A percentile compares a stretch with the other conserved stretches of the same genome.
These are phyloP conservation scores for Colletotrichum sp. DNA, from an alignment of 2,329 filamentous ascomycete genomes.

Conservation along the genomic window DNA sequence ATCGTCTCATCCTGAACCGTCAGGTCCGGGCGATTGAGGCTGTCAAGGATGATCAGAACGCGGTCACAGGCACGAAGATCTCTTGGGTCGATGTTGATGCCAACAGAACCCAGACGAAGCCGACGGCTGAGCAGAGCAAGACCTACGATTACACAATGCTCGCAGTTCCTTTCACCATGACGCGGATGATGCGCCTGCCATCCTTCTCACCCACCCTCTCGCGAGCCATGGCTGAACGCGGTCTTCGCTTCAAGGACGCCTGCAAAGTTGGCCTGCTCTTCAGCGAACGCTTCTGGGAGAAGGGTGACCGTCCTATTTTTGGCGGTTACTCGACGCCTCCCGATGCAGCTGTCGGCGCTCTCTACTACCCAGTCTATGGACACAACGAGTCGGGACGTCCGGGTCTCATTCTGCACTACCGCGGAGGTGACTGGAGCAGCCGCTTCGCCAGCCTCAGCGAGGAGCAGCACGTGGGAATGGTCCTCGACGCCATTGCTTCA, in stretches of 20 bases:
- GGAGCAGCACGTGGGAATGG: slow-evolving; percentile 62
- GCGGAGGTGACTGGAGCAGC: slow-evolving; percentile 38
- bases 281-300: slow-evolving; percentile 60
- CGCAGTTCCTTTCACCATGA: slow-evolving; percentile 63
- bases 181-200: slow-evolving; percentile 52
- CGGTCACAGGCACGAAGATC: not conserved
- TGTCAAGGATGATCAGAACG: not conserved
- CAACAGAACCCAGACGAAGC: slow-evolving; percentile 53
- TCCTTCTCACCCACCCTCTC: slow-evolving; percentile 34
- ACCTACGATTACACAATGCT: slow-evolving; percentile 68
- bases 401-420: slow-evolving; percentile 50
- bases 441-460: slow-evolving; percentile 45
- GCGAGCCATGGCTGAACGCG: slow-evolving; percentile 41
- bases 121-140: slow-evolving; percentile 39
- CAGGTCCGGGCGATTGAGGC: slow-evolving; percentile 63
- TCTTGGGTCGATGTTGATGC: slow-evolving; percentile 32
- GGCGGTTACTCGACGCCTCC: slow-evolving; percentile 62
- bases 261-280: slow-evolving; percentile 68
- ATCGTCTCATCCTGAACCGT: slow-evolving; percentile 60
- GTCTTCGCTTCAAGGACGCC: slow-evolving; percentile 40
- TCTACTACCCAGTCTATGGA: slow-evolving; percentile 68
- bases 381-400: slow-evolving; percentile 61
- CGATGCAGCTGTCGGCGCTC: slow-evolving; percentile 60
- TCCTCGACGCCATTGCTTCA: slow-evolving; percentile 69
- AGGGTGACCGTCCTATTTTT: slow-evolving; percentile 52